Base-by-base conservation (phyloP, 2,329 filamentous ascomycete genomes). In the Ophiocordyceps unilateralis region DNA sequence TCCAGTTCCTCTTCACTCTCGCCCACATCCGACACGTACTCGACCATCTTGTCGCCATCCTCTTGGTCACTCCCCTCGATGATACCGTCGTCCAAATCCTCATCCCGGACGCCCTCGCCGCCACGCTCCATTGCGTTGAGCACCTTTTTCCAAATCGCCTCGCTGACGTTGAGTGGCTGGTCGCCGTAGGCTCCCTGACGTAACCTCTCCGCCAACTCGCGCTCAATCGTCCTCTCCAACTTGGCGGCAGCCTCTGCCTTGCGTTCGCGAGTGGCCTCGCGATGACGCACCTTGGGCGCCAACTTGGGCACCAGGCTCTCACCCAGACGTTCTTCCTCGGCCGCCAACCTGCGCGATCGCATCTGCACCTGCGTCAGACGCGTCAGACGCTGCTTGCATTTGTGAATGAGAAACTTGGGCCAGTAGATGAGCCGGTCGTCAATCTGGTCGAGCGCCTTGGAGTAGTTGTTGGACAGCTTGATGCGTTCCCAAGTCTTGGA, bases 91-190 rank as follows among this genome's bases (percentile, higher is more conserved):
- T 95, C 89, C 59, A 91, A 62, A 59, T 96, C 89, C 64, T 87
- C 77, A 59, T 95, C 89, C 43, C 85, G 71, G 49, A 76, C 70
- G 39, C 82, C 89, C 55, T 93, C 79, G 46, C 89, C 88, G 53
- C 82, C 81, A 52, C 83, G 75, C 72, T 98, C 91, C 62, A 98
- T 71, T 4, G 86, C 86, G 47, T 80, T 78, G 52, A 98, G 76
- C 8, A 98, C 91, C 73, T 88, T 93, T 74, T 93, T 93, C 91
- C 91, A 98, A 47, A 98, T 86, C 14, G 76, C 73, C 60, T 95
- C 87, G 61, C 93, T 91, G 42, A 94, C 88, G 58, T 98, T 98
- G 50, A 98, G 70, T 37, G 91, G 91, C 58, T 85, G 78, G 54
- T 96, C 88, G 43, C 91, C 91, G 62, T 98, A 96, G 3, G 88